A percentile compares a stretch with the other conserved stretches of the same genome.
Conservation (phyloP, 441 rosid species). For the Corymbia calophylla region DNA sequence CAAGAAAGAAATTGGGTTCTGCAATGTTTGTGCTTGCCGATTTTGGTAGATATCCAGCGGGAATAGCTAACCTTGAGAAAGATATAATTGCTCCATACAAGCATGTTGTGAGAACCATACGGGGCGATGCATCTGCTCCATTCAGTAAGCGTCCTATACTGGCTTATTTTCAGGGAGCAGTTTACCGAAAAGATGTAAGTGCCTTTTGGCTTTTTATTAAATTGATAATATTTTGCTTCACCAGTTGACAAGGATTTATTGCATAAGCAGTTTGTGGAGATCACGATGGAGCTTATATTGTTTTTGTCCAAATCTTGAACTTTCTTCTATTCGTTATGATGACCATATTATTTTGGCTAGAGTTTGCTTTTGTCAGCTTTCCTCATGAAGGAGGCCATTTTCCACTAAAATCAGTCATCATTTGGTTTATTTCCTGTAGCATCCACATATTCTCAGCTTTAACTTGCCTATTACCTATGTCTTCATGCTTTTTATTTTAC, state of each 20-base stretch:
- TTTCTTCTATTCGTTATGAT: not conserved
- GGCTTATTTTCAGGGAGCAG: constrained; percentile 86
- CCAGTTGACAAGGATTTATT: not conserved
- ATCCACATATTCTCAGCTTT: not conserved
- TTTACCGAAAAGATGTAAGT: constrained; percentile 91
- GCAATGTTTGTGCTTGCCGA: constrained; percentile 92
- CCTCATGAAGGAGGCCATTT: not conserved
- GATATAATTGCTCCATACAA: constrained; percentile 85
- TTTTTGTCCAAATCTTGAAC: not conserved
- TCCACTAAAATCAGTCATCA: not conserved
- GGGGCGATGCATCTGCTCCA: constrained; percentile 40
- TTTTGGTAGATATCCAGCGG: constrained; percentile 77
- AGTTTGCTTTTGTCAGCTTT: not conserved
- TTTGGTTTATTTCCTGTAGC: not conserved
- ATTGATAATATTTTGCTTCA: not conserved
- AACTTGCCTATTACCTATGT: not conserved
- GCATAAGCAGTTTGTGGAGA: not conserved
- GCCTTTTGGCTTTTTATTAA: not conserved
- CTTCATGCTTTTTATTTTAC: not conserved
- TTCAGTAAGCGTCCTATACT: constrained; percentile 63
- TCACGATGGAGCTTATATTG: not conserved
- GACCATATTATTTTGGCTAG: not conserved
- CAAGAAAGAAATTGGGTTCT: constrained; percentile 56
- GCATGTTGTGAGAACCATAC: constrained; percentile 66
- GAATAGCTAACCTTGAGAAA: constrained; percentile 63